Conservation (phyloP, 192 early-diverging fungal species). For the Coemansia sp. region DNA sequence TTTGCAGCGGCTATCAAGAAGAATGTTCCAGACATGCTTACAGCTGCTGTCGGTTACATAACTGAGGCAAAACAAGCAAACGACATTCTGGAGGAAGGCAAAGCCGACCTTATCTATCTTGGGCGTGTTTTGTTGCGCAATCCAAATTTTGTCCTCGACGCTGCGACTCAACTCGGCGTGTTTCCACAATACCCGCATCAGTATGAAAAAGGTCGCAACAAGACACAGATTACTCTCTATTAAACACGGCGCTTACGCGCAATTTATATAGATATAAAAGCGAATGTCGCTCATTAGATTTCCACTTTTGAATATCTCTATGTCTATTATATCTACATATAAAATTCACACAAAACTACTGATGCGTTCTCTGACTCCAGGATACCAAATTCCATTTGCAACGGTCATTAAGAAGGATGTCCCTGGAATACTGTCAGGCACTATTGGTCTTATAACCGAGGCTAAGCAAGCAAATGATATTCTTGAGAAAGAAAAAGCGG, state of each 20-base stretch:
- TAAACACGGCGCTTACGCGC: background rate
- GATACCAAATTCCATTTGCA: no score
- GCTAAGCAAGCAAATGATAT: no score
- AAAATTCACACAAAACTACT: no score
- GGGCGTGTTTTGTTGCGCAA: slow-evolving; percentile 73
- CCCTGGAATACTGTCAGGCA: no score
- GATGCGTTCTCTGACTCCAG: no score
- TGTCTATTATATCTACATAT: no score
- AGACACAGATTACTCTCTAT: slow-evolving; percentile 26
- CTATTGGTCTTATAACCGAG: no score
- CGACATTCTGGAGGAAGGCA: slow-evolving; percentile 59
- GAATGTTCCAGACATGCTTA: slow-evolving; percentile 55
- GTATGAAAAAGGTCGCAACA: slow-evolving; percentile 56
- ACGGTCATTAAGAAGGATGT: no score
- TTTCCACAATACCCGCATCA: slow-evolving; percentile 64
- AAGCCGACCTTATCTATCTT: slow-evolving; percentile 75
- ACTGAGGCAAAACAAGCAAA: slow-evolving; percentile 66
- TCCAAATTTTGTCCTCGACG: slow-evolving; percentile 63
- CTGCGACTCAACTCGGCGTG: slow-evolving; percentile 67
- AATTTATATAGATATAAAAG: no score
- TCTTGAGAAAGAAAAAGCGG: no score
- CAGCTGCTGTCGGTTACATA: slow-evolving; percentile 74
- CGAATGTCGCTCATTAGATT: no score
- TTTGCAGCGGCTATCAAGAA: slow-evolving; percentile 65
- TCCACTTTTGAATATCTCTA: no score